Conservation (phyloP, 2,329 filamentous ascomycete species). For the Sarocladium brachiariae region DNA sequence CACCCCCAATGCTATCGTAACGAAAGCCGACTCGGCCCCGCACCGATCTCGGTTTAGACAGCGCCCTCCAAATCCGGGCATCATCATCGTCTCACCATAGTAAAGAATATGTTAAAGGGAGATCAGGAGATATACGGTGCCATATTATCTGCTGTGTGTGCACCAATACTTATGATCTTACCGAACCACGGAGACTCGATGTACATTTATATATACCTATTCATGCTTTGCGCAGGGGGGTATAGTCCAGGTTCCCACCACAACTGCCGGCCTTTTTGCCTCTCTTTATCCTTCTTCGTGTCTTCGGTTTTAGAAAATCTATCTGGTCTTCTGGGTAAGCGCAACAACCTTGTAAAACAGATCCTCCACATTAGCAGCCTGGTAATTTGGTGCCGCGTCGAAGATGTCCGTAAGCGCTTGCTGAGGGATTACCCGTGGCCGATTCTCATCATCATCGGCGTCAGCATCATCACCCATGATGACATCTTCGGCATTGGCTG, state of each 20-base stretch:
- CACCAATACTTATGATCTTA: no score
- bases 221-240: background rate
- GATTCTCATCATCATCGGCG: slow-evolving; percentile 15
- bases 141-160: slow-evolving; percentile 1
- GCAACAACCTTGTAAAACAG: slow-evolving; percentile 67
- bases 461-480: slow-evolving; percentile 39
- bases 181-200: no score
- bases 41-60: slow-evolving; percentile 27
- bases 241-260: slow-evolving; percentile 5
- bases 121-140: no score
- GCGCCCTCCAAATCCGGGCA: background rate
- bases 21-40: background rate
- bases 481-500: slow-evolving; percentile 34
- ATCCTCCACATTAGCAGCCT: slow-evolving; percentile 65
- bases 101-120: no score
- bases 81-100: no score
- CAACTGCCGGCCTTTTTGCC: background rate
- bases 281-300: background rate
- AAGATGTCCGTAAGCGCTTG: slow-evolving; percentile 66
- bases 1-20: no score
- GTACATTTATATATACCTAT: background rate
- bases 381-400: slow-evolving; percentile 60
- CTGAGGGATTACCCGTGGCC: slow-evolving; percentile 57
- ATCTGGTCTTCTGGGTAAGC: slow-evolving; percentile 2
- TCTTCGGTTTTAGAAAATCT: no score